Evolutionary conservation across 106 monocot genomes (phyloP).

Genomic region (Acorus calamus): DNA sequence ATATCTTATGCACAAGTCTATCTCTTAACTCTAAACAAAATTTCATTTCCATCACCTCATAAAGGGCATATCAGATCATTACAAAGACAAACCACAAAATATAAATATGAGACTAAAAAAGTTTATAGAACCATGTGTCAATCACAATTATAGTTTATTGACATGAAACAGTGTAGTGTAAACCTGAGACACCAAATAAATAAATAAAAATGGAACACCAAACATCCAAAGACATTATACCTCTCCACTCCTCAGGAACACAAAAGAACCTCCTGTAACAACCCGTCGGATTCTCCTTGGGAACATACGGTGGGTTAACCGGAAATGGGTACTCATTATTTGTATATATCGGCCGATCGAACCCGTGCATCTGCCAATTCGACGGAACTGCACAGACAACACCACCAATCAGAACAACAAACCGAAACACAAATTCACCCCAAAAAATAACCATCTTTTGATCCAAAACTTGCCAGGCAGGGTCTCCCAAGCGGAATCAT

Average conservation of each 20-base stretch:
- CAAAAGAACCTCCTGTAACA: conserved; percentile 71
- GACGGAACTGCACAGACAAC: conserved; percentile 76
- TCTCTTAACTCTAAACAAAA: no score
- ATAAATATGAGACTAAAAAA: no score
- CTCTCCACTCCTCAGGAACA: conserved; percentile 79
- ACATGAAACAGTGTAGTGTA: no score
- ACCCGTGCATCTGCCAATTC: conserved; percentile 99
- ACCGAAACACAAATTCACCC: neutral
- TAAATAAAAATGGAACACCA: no score
- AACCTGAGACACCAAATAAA: no score
- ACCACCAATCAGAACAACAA: conserved; percentile 9
- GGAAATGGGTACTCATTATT: conserved; percentile 84
- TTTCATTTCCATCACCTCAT: no score
- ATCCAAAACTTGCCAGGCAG: conserved; percentile 62
- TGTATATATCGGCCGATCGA: conserved; percentile 92
- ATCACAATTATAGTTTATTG: no score
- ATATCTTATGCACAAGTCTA: no score
- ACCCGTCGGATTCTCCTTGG: conserved; percentile 75
- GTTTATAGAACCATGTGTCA: no score
- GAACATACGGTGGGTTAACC: conserved; percentile 76
- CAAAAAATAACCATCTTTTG: neutral
- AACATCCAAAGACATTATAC: conserved; percentile 17
- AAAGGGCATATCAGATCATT: no score
- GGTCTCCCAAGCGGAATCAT: conserved; percentile 72
- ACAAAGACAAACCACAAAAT: no score